These are phyloP conservation scores for Penicillium sp. DNA, from an alignment of 2,329 filamentous ascomycete genomes.

Conservation along the genomic window DNA sequence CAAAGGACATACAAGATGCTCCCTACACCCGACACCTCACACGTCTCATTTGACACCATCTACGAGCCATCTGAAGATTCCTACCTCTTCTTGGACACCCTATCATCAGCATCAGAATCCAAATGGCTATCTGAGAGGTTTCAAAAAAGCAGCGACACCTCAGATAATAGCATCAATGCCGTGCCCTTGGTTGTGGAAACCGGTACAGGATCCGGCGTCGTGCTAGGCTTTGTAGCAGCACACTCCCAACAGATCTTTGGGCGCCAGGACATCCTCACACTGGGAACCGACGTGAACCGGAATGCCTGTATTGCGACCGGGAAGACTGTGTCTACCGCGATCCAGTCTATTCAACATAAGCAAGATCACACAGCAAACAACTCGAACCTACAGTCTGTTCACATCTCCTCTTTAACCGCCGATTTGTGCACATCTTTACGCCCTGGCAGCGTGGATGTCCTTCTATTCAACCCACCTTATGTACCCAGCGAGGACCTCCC, in stretches of 20 bases:
- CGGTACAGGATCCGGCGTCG: slow-evolving; percentile 87
- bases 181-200: slow-evolving; percentile 74
- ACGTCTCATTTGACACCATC: slow-evolving; percentile 82
- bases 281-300: slow-evolving; percentile 81
- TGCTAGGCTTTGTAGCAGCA: slow-evolving; percentile 83
- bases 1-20: slow-evolving; percentile 62
- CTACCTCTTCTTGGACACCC: slow-evolving; percentile 87
- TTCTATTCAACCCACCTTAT: slow-evolving; percentile 97
- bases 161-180: slow-evolving; percentile 13
- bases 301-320: slow-evolving; percentile 77
- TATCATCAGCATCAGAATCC: slow-evolving; percentile 70
- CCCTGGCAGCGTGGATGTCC: slow-evolving; percentile 67
- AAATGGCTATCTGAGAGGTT: slow-evolving; percentile 69
- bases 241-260: slow-evolving; percentile 74
- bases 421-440: slow-evolving; percentile 69
- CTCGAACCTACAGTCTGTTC: slow-evolving; percentile 44
- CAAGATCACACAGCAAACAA: neutral
- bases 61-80: slow-evolving; percentile 98
- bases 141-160: slow-evolving; percentile 18
- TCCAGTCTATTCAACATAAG: slow-evolving; percentile 33
- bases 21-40: slow-evolving; percentile 88
- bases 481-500: slow-evolving; percentile 82
- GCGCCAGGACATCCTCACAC: slow-evolving; percentile 65
- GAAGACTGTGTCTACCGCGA: slow-evolving; percentile 63
- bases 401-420: slow-evolving; percentile 66